Evolutionary conservation across 495 filamentous ascomycete genomes (phyloP), one percentile per base, ranked within the genome.

Genomic region (Filosporella fistucella): DNA sequence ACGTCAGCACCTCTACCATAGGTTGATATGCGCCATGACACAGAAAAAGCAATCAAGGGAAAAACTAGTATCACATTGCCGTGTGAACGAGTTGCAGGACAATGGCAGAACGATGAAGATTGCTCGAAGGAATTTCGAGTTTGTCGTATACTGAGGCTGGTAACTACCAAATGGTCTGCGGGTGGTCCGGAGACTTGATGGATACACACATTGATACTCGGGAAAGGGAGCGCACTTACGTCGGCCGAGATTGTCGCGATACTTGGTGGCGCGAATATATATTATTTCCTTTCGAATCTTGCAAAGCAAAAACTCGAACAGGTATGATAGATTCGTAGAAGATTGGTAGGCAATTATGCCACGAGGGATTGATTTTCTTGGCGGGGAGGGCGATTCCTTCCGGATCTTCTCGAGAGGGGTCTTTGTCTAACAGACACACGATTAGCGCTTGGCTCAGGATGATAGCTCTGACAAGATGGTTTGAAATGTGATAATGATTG

Each of bases 1-100:
- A 57, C 45, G 41, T 57, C 40, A 57, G 55, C 50, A 34, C 29
- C n/a, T n/a, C 26, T 57, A 37, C 18, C 33, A 23, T 12, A 30
- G 13, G 1, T 40, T n/a, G 16, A 28, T 42, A 40, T 20, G 29
- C 21, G 14, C 14, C 17, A 16, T 34, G 3, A 17, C 24, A 36
- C n/a, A 38, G 18, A 47, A 50, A 49, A 50, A 46, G 48, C 41
- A 51, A 51, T 23, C 42, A 45, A 45, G 12, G n/a, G 23, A 40
- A 51, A 45, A 39, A 4, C 13, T 30, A 11, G 41, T 35, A 26
- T 18, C 41, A 25, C 5, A 22, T 29, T 26, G 32, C 16, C 10
- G 48, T 14, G 25, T 14, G 20, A 38, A 16, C 9, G 12, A 17
- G 22, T 12, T n/a, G 13, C 13, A 8, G n/a, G 23, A 16, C 2